phyloP scores from a whole-genome alignment of 805 yeast species.

The Yarrowia divulgata region DNA sequence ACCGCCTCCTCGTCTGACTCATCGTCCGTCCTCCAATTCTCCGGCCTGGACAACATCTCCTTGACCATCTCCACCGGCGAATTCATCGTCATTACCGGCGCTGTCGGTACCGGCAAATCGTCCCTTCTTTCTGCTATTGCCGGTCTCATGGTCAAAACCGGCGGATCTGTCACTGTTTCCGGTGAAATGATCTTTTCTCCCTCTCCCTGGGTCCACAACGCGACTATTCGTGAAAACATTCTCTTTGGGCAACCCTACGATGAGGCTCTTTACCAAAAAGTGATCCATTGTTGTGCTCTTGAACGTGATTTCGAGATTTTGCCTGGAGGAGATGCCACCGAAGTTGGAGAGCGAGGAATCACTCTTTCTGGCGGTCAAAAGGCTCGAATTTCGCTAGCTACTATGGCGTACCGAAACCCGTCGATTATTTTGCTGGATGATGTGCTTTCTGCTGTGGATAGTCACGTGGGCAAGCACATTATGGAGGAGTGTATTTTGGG shows the following conservation, averaged over 20 bases:
- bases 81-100: slow-evolving; percentile 70
- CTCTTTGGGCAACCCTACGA: slow-evolving; percentile 66
- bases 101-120: slow-evolving; percentile 75
- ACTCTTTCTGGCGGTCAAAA: slow-evolving; percentile 88
- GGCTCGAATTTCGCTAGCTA: slow-evolving; percentile 78
- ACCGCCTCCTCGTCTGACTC: slow-evolving; percentile 31
- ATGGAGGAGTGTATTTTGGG: slow-evolving; percentile 71
- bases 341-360: slow-evolving; percentile 84
- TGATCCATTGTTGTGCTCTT: slow-evolving; percentile 69
- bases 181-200: slow-evolving; percentile 63
- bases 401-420: slow-evolving; percentile 71
- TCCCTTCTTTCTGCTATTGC: slow-evolving; percentile 69
- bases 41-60: slow-evolving; percentile 53
- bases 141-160: slow-evolving; percentile 64
- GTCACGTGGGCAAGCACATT: slow-evolving; percentile 78
- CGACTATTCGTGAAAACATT: slow-evolving; percentile 74
- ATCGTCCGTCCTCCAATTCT: slow-evolving; percentile 49
- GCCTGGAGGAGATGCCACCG: slow-evolving; percentile 76
- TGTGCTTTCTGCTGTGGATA: slow-evolving; percentile 83
- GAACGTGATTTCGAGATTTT: slow-evolving; percentile 66
- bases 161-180: slow-evolving; percentile 57
- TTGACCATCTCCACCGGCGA: slow-evolving; percentile 64
- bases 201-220: slow-evolving; percentile 76
- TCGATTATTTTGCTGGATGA: slow-evolving; percentile 77
- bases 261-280: slow-evolving; percentile 56